Conservation (phyloP, 1,284 basidiomycete species). For the Athelia sp. region DNA sequence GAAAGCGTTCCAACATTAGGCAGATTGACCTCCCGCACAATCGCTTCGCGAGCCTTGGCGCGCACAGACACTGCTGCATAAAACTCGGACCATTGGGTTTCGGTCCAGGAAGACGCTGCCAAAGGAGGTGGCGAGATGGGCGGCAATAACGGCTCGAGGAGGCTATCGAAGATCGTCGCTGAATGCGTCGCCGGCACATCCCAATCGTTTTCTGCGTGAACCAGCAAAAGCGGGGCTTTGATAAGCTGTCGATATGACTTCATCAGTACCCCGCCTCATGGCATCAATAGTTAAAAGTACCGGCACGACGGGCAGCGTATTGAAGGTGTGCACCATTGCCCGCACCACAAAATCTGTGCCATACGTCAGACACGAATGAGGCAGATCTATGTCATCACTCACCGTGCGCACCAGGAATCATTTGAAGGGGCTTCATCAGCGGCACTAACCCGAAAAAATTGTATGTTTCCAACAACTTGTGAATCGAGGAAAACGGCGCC, state of each 20-base stretch:
- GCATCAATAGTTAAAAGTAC: slow-evolving; percentile 28
- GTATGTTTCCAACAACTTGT: slow-evolving; percentile 67
- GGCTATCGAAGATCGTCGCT: slow-evolving; percentile 61
- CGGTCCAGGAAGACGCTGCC: slow-evolving; percentile 12
- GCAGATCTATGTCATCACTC: slow-evolving; percentile 22
- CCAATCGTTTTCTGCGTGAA: slow-evolving; percentile 78
- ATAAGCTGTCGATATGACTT: slow-evolving; percentile 39
- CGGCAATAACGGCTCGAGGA: slow-evolving; percentile 63
- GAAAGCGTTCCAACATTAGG: slow-evolving; percentile 56
- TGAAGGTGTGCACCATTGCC: slow-evolving; percentile 60
- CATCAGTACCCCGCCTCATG: slow-evolving; percentile 12
- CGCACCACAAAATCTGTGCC: slow-evolving; percentile 51
- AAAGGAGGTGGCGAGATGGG: slow-evolving; percentile 33
- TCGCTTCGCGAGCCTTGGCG: slow-evolving; percentile 30
- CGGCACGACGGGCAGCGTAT: slow-evolving; percentile 55
- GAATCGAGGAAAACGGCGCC: slow-evolving; percentile 73
- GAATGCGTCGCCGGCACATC: slow-evolving; percentile 81
- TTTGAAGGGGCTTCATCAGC: slow-evolving; percentile 63
- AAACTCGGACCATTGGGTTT: slow-evolving; percentile 7
- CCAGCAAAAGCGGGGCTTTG: slow-evolving; percentile 66
- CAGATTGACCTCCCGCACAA: slow-evolving; percentile 44
- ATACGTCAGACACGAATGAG: not conserved
- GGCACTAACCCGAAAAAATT: slow-evolving; percentile 65
- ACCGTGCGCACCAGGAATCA: slow-evolving; percentile 71
- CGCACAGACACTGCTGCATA: slow-evolving; percentile 18